Base-by-base conservation (phyloP, 108 stramenopile genomes). In the Cyclotella cryptica region DNA sequence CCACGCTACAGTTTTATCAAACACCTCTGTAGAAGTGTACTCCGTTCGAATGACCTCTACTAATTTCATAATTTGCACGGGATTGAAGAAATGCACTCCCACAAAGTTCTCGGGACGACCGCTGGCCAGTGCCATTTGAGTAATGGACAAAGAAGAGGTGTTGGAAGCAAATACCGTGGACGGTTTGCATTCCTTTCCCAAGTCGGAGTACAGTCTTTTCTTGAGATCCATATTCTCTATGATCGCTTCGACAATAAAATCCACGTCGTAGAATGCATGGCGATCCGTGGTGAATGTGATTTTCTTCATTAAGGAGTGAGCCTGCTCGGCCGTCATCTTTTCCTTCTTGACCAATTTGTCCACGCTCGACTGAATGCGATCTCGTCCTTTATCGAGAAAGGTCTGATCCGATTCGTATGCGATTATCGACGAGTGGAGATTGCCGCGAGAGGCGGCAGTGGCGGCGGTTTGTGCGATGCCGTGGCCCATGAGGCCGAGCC, bases 401-500 rank as follows among this genome's bases (percentile, higher is more conserved):
- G 78, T 26, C 29, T 88, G 84, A 62, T 94, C 89, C 39, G 89
- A 71, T 77, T 96, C 93, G 67, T 77, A 94, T 22, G 96, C 93
- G 12, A 97, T 65, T 17, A 98, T 92, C 30, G 86, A 69, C n/a
- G 86, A 88, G 66, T 95, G 92, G 44, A 90, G 84, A 10, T 93
- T 94, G 27, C 84, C 86, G 30, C 78, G 41, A 15, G 98, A 97
- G 26, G 96, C 85, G 62, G 76, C 77, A 0, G 49, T 69, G 51
- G 79, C 72, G 51, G 79, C 85, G 17, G 88, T 86, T 82, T 95
- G 94, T 69, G 88, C 89, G 51, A 99, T 97, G 10, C 99, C 99
- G 74, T 99, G 99, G 22, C 99, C 99, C 98, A 99, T 99, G 67
- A 99, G 88, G n/a, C 99, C 99, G 47, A 99, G 72, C n/a, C 98